Conservation (phyloP, 2,329 filamentous ascomycete genomes). For the Aphanoascus verrucosus region DNA sequence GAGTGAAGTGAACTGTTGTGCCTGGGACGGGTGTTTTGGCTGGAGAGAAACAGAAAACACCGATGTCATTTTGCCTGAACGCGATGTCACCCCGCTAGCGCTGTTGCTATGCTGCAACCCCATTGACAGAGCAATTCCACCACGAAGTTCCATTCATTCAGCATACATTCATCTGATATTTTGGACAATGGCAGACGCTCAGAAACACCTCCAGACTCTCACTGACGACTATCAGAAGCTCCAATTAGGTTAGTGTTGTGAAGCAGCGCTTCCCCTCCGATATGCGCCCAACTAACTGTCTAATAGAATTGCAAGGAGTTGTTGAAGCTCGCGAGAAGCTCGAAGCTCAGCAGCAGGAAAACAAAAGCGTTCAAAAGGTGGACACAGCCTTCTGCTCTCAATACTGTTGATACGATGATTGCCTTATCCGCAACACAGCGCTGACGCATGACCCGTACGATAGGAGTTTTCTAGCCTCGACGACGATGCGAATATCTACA, state of each 20-base stretch:
- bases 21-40: constrained; percentile 3
- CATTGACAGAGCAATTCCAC: background rate
- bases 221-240: constrained; percentile 81
- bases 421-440: background rate
- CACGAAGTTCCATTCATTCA: background rate
- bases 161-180: background rate
- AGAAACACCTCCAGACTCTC: constrained; percentile 68
- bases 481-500: constrained; percentile 85
- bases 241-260: constrained; percentile 55
- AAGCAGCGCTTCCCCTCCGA: background rate
- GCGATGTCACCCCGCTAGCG: constrained; percentile 12
- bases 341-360: constrained; percentile 87
- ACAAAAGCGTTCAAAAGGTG: constrained; percentile 73
- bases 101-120: constrained; percentile 11
- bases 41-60: background rate
- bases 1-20: background rate
- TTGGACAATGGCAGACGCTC: constrained; percentile 54
- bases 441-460: background rate
- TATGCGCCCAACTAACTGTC: background rate
- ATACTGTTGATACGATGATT: background rate
- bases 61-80: background rate
- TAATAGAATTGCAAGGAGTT: constrained; percentile 62
- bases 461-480: constrained; percentile 73
- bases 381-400: constrained; percentile 9
- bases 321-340: constrained; percentile 79